These are phyloP conservation scores for Breynia disticha DNA, from an alignment of 441 rosid species.

Conservation along the genomic window DNA sequence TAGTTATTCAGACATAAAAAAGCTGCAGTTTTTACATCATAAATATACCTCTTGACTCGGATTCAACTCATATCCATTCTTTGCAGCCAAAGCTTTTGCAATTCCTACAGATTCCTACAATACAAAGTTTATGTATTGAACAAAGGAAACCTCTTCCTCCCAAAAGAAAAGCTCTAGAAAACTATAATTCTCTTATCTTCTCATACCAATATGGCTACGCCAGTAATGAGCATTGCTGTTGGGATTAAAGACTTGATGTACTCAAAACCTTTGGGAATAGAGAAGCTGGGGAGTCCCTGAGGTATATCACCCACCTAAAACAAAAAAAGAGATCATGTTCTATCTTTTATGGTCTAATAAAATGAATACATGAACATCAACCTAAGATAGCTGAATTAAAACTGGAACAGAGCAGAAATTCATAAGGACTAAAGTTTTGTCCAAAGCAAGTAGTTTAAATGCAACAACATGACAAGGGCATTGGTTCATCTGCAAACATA, in stretches of 20 bases:
- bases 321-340: conserved; percentile 15
- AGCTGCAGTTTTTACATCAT: conserved; percentile 5
- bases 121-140: conserved; percentile 15
- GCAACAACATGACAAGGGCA: too few species aligned
- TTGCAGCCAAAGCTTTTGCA: conserved; percentile 94
- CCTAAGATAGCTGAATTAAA: too few species aligned
- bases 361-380: background rate
- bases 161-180: conserved; percentile 7
- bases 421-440: too few species aligned
- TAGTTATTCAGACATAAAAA: background rate
- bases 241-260: conserved; percentile 63
- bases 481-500: too few species aligned
- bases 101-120: conserved; percentile 91
- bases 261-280: conserved; percentile 59
- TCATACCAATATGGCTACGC: conserved; percentile 95
- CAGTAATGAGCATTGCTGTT: conserved; percentile 85
- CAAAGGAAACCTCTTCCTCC: conserved; percentile 6
- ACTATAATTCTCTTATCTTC: conserved; percentile 14
- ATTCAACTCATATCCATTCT: conserved; percentile 85
- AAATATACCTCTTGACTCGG: conserved; percentile 81
- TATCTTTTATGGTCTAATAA: background rate
- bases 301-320: conserved; percentile 94
- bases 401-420: too few species aligned
- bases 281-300: conserved; percentile 82
- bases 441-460: too few species aligned